Conservation (phyloP, 169 alveolate species). For the Plasmodium yoelii region DNA sequence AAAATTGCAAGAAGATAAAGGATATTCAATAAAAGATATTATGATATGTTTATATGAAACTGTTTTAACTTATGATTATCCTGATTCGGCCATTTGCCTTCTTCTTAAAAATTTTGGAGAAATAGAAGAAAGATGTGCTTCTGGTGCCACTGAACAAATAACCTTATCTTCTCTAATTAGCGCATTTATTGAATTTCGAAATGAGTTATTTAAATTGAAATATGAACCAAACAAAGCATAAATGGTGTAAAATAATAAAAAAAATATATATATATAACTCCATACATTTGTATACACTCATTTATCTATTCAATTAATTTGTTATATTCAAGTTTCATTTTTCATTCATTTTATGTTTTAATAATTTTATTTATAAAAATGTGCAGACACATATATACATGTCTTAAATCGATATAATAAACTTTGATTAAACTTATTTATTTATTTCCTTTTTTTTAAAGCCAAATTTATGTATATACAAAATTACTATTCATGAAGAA, state of each 20-base stretch:
- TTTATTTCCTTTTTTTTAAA: slow-evolving; percentile 3
- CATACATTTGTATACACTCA: neutral
- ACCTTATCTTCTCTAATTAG: slow-evolving; percentile 88
- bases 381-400: neutral
- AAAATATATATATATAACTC: neutral
- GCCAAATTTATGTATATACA: neutral
- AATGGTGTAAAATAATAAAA: slow-evolving; percentile 7
- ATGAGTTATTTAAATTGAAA: slow-evolving; percentile 86
- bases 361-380: neutral
- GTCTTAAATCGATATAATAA: neutral
- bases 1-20: slow-evolving; percentile 85
- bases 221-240: slow-evolving; percentile 77
- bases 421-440: slow-evolving; percentile 10
- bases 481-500: neutral
- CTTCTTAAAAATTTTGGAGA: slow-evolving; percentile 88
- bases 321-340: neutral
- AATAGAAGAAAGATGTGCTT: slow-evolving; percentile 88
- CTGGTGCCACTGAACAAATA: slow-evolving; percentile 88
- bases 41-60: slow-evolving; percentile 88
- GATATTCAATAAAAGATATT: slow-evolving; percentile 92
- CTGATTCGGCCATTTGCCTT: slow-evolving; percentile 87
- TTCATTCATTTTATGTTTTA: too few species aligned
- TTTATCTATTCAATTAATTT: neutral
- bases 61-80: slow-evolving; percentile 86
- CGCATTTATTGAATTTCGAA: slow-evolving; percentile 87